Evolutionary conservation across 805 yeast species (phyloP).

Genomic region (Zygosaccharomyces bisporus): DNA sequence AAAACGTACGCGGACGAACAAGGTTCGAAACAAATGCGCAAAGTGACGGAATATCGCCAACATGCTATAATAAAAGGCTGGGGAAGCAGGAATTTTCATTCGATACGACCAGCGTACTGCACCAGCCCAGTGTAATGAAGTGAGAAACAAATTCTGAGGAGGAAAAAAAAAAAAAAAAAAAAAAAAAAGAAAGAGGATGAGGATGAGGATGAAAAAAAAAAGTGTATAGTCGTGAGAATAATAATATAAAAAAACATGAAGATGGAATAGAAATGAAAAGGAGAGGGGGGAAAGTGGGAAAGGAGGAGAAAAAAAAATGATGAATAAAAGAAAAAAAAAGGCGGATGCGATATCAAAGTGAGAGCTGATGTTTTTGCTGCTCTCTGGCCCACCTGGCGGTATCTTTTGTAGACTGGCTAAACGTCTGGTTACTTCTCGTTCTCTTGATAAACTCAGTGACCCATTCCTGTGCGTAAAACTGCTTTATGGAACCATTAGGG

Average conservation of each 20-base stretch:
- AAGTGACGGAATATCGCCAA: neutral
- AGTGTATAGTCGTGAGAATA: conserved; percentile 10
- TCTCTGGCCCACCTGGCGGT: conserved; percentile 99
- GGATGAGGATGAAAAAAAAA: conserved; percentile 13
- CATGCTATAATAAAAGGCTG: neutral
- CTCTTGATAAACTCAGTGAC: conserved; percentile 69
- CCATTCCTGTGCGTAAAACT: conserved; percentile 70
- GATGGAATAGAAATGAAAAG: conserved; percentile 12
- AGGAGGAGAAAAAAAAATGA: conserved; percentile 11
- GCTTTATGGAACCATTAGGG: conserved; percentile 70
- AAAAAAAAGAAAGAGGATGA: conserved; percentile 14
- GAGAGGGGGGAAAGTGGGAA: conserved; percentile 13
- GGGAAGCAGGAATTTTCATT: too few species aligned
- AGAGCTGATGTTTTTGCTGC: conserved; percentile 41
- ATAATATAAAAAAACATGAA: conserved; percentile 12
- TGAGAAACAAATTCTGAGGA: conserved; percentile 13
- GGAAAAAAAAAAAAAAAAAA: conserved; percentile 11
- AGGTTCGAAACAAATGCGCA: too few species aligned
- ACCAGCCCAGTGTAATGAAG: conserved; percentile 6
- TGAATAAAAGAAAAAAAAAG: conserved; percentile 9
- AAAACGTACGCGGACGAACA: too few species aligned
- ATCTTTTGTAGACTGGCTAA: conserved; percentile 66
- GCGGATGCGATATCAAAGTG: conserved; percentile 18
- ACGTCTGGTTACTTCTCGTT: conserved; percentile 60
- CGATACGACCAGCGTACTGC: conserved; percentile 13